These are phyloP conservation scores for Inonotus obliquus DNA, from an alignment of 1,284 basidiomycete genomes.

Conservation along the genomic window DNA sequence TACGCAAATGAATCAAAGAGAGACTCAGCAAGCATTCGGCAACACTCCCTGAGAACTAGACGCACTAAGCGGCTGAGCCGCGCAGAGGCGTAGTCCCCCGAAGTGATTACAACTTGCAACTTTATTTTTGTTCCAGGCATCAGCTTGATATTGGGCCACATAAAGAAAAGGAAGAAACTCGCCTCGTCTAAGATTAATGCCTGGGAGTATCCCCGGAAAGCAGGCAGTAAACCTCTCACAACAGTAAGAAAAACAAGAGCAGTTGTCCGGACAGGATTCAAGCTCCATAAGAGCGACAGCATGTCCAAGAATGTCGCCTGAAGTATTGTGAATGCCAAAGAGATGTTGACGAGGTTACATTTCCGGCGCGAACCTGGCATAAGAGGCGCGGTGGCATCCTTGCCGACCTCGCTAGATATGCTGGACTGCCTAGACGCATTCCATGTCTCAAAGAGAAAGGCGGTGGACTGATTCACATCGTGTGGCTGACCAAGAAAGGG, in stretches of 20 bases:
- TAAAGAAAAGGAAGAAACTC: constrained; percentile 23
- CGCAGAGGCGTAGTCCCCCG: constrained; percentile 60
- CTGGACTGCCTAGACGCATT: constrained; percentile 46
- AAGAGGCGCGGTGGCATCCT: constrained; percentile 35
- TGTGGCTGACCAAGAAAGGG: constrained; percentile 7
- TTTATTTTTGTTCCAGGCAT: constrained; percentile 26
- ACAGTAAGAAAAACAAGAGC: constrained; percentile 65
- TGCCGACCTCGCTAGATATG: constrained; percentile 35
- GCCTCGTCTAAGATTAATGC: constrained; percentile 79
- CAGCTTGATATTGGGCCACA: constrained; percentile 2
- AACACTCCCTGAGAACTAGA: constrained; percentile 54
- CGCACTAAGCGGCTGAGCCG: constrained; percentile 36
- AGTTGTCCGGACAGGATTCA: constrained; percentile 62
- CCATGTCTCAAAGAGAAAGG: constrained; percentile 55
- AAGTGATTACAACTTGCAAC: constrained; percentile 63
- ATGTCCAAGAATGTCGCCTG: constrained; percentile 52
- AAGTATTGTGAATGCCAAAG: constrained; percentile 51
- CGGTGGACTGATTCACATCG: constrained; percentile 8
- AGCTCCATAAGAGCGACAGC: constrained; percentile 51
- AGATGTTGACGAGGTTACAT: constrained; percentile 48
- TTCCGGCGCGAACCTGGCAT: constrained; percentile 64
- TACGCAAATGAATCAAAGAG: constrained; percentile 69
- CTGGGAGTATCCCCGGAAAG: constrained; percentile 78
- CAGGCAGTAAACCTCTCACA: constrained; percentile 67
- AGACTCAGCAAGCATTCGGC: constrained; percentile 58